Base-by-base conservation (phyloP, 73 alveolate species). In the Paramecium sonneborni region DNA sequence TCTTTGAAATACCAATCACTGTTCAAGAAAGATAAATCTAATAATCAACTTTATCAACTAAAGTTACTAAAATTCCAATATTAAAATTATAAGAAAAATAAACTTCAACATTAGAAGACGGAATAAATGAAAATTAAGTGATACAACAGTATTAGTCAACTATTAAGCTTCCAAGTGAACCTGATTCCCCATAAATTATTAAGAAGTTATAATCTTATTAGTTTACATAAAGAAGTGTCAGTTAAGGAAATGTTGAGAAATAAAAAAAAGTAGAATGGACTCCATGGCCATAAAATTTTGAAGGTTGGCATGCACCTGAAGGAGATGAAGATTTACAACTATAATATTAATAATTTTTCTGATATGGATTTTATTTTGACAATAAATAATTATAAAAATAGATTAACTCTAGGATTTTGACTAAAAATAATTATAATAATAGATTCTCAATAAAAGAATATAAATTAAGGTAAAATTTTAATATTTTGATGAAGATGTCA, bases 241-340 rank as follows among this genome's bases (percentile, higher is more conserved):
- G 84, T 26, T 26, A 62, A 7, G 48, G 46, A 12, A 62, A 30
- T 62, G 46, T 62, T 1, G 12, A 30, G 18, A 26, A 62, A 62
- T 26, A 8, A 62, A 62, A 62, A 62, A 30, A 62, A 62, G 2
- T 30, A 62, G 44, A 62, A 6, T 26, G 38, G 48, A 62, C 6
- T 12, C 84, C 84, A 0, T 62, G 84, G 84, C n/a, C 84, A 30
- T 12, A 62, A 30, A 62, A 62, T 62, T 62, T 62, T 23, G 84
- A 62, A 62, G 84, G 84, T 26, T 62, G 84, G 84, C 39, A 62
- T 62, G 44, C 84, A 18, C 68, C 68, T 21, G 15, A 52, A 30
- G 20, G 11, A 23, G 44, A 62, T 26, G 39, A 62, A 62, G 44
- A 62, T 62, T 62, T 62, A 52, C 68, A 6, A 52, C 34, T 18